Evolutionary conservation across 179 eudicot species (phyloP).

Genomic region (Carnegiea gigantea): DNA sequence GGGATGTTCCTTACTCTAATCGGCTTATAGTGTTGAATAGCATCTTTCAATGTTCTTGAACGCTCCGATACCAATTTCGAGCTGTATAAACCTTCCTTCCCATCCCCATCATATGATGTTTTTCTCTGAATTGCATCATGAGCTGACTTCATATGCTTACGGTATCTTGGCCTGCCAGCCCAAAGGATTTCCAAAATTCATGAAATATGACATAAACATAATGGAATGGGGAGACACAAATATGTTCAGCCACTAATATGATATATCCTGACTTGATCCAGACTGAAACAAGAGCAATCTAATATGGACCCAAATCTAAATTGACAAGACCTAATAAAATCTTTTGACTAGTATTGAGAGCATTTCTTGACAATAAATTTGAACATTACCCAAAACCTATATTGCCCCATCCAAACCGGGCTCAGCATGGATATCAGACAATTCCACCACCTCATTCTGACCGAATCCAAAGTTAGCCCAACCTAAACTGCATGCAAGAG

Average conservation of each 20-base stretch:
- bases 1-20: constrained; percentile 46
- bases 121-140: constrained; percentile 26
- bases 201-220: not conserved
- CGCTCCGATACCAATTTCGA: constrained; percentile 57
- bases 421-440: too few relatives aligned
- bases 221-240: not conserved
- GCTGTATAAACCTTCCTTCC: constrained; percentile 44
- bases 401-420: too few relatives aligned
- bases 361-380: too few relatives aligned
- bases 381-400: too few relatives aligned
- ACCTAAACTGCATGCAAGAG: too few relatives aligned
- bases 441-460: too few relatives aligned
- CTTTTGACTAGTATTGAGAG: too few relatives aligned
- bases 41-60: constrained; percentile 66
- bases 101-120: constrained; percentile 40
- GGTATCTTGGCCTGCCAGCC: constrained; percentile 93
- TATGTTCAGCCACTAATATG: not conserved
- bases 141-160: constrained; percentile 32
- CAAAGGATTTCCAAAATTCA: constrained; percentile 32
- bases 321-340: too few relatives aligned
- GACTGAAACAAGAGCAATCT: too few relatives aligned
- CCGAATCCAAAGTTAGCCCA: too few relatives aligned
- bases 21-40: constrained; percentile 70
- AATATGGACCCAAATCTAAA: too few relatives aligned
- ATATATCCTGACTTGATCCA: too few relatives aligned